Base-by-base conservation (phyloP, 1,284 basidiomycete genomes). In the Agaricales sp. region DNA sequence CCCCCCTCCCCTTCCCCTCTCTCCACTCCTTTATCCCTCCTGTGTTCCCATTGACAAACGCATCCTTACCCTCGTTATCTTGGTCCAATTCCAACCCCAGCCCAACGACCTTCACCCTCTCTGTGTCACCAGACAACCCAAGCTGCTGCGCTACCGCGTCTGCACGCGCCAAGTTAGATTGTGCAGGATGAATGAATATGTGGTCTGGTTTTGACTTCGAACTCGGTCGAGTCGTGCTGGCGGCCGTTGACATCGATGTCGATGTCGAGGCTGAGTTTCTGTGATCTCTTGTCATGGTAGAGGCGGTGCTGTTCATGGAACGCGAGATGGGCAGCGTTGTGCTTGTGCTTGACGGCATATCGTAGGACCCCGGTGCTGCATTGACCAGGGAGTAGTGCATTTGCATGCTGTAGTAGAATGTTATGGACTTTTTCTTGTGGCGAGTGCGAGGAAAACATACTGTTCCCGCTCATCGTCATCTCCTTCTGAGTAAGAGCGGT, bases 91-190 rank as follows among this genome's bases (percentile, higher is more conserved):
- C n/a, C n/a, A n/a, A n/a, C n/a, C n/a, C n/a, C n/a, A n/a, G n/a
- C n/a, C n/a, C n/a, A n/a, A n/a, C 39, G 8, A 16, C 63, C 49
- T 63, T 61, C 11, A 69, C 70, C 30, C 61, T 59, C 18, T 72
- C 67, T 8, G 73, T 71, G 51, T 30, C 26, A 30, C 26, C 26
- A 30, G 26, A 30, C 14, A 80, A 51, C 20, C 77, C 78, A 43
- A 81, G 62, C 56, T 78, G 69, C 39, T 74, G 61, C 0, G 77
- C 78, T 16, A 63, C 68, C 3, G 73, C 77, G 52, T 83, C 80
- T 3, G 82, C 80, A 25, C 80, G 75, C 3, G 77, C 77, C 51
- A 81, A 55, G 57, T 82, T 82, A 30, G 78, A 80, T 37, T 79
- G 59, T 35, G 60, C 63, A 1, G 82, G 80, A 55, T 82, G 80